Evolutionary conservation across 2,329 filamentous ascomycete genomes (phyloP), one percentile per base, ranked within the genome.

Genomic region (Boeremia lycopersici): DNA sequence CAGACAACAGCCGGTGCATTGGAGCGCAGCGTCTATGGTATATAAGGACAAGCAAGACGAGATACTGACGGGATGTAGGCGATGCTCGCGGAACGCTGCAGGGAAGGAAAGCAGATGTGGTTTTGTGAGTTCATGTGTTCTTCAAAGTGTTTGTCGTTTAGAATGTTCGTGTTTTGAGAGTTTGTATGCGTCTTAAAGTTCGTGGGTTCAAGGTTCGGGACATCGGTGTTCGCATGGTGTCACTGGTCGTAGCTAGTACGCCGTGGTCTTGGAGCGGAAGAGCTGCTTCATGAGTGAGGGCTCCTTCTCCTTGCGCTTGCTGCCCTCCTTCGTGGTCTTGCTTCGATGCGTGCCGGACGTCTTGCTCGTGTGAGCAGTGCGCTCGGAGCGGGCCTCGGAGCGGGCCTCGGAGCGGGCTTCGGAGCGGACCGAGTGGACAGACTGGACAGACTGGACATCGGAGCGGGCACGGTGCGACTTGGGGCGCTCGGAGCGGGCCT

Each of bases 271-370:
- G 8, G 69, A 62, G 40, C 69, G 63, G 60, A 80, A 80, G n/a
- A 80, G 62, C 65, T 74, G 76, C 53, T 70, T 75, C 48, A 80
- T 56, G 6, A 73, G 70, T 15, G 70, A 74, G 0, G 76, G 77
- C 56, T 78, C 74, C 65, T 79, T 80, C 57, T 75, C 74, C 61
- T 72, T 64, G 45, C 73, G 73, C 31, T 43, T 57, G 34, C 60
- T 58, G 30, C 61, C 60, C 39, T 71, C 71, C 15, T 68, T 71
- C 38, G 54, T 58, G 3, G 56, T 66, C 53, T 69, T 69, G 43
- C 60, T 70, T 19, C 23, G 46, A 12, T 54, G 60, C 1, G 64
- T 61, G n/a, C 51, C 61, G 4, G 53, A 48, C n/a, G 63, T 68
- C 59, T 70, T 72, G 48, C 56, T 57, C 8, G 66, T 68, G 55